phyloP scores from a whole-genome alignment of 2,329 filamentous ascomycete species.

The Pseudogymnoascus sp. region DNA sequence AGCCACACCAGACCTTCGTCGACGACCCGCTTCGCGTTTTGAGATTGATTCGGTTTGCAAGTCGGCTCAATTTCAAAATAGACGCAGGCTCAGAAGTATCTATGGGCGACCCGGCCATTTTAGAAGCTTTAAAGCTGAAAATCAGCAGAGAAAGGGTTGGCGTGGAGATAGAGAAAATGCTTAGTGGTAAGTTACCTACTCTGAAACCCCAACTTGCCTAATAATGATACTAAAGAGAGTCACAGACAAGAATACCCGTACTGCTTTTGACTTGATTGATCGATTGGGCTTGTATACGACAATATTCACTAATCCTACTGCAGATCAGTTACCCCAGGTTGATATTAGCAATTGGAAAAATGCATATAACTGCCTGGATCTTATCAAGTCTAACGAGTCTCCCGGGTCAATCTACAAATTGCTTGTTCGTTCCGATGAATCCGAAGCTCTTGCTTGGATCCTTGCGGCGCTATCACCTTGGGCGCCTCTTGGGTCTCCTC shows the following conservation, averaged over 20 bases:
- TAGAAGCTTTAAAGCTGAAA: constrained; percentile 71
- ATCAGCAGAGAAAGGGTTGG: constrained; percentile 89
- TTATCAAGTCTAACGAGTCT: constrained; percentile 38
- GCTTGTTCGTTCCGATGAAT: constrained; percentile 56
- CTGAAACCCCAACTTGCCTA: constrained; percentile 19
- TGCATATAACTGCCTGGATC: constrained; percentile 56
- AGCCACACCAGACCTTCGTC: constrained; percentile 85
- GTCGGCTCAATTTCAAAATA: constrained; percentile 72
- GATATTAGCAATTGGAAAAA: constrained; percentile 53
- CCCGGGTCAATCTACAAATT: constrained; percentile 42
- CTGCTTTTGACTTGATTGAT: constrained; percentile 58
- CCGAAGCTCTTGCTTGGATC: constrained; percentile 67
- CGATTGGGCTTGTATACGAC: constrained; percentile 60
- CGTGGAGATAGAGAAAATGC: constrained; percentile 83
- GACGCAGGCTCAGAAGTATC: constrained; percentile 58
- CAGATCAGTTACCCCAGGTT: constrained; percentile 44
- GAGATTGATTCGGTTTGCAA: constrained; percentile 82
- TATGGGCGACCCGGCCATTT: constrained; percentile 75
- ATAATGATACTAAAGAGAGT: constrained; percentile 5
- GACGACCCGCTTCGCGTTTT: constrained; percentile 87
- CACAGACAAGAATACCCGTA: constrained; percentile 49
- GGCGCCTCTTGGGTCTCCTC: constrained; percentile 38
- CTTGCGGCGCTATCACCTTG: constrained; percentile 70
- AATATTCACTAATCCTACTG: constrained; percentile 63
- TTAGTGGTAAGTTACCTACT: constrained; percentile 50